Evolutionary conservation across 106 monocot genomes (phyloP).

Genomic region (Cymbidium sinense): DNA sequence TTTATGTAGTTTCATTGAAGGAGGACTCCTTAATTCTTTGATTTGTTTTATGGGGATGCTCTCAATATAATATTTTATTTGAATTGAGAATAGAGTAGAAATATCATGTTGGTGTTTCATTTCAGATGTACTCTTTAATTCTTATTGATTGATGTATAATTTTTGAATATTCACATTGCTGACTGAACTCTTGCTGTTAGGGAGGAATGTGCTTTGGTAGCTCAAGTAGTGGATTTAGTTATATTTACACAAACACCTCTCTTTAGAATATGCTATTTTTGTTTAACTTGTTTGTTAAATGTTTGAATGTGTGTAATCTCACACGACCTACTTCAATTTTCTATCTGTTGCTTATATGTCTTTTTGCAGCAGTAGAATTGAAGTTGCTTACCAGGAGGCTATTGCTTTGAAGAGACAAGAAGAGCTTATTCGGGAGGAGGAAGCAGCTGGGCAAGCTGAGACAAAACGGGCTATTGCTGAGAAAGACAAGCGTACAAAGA

Average conservation of each 20-base stretch:
- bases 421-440: conserved; percentile 98
- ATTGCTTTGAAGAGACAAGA: conserved; percentile 94
- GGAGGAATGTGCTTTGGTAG: not conserved
- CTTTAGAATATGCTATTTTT: not conserved
- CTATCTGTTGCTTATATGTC: not conserved
- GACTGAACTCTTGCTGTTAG: not conserved
- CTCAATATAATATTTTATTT: not conserved
- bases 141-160: not conserved
- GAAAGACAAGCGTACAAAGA: conserved; percentile 80
- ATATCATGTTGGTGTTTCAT: not conserved
- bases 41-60: not conserved
- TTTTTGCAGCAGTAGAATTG: conserved; percentile 73
- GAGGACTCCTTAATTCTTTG: not conserved
- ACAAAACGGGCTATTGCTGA: conserved; percentile 54
- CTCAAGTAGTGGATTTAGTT: not conserved
- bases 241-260: not conserved
- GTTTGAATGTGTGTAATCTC: not conserved
- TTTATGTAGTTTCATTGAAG: not conserved
- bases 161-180: not conserved
- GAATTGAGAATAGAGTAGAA: not conserved
- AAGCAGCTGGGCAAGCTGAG: conserved; percentile 76
- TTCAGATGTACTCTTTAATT: not conserved
- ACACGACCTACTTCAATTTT: not conserved
- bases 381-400: conserved; percentile 88
- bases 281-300: not conserved